A percentile compares a stretch with the other conserved stretches of the same genome.
These are phyloP conservation scores for Coemansia sp. DNA, from an alignment of 192 early-diverging fungal species.

Conservation along the genomic window DNA sequence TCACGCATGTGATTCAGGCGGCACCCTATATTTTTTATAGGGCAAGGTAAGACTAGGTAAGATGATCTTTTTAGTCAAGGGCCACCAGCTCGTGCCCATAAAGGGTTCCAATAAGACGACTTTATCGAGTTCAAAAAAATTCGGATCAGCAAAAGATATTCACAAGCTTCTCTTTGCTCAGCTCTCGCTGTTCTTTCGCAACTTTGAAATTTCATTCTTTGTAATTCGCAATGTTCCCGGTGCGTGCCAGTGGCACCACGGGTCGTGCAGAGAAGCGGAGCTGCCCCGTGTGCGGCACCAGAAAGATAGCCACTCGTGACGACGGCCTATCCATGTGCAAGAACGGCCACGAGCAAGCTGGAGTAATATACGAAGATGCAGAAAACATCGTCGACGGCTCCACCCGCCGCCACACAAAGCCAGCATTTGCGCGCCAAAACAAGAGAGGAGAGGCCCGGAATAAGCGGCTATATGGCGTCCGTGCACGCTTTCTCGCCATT, in stretches of 20 bases:
- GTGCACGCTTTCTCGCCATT: constrained; percentile 31
- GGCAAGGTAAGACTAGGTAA: too few species aligned
- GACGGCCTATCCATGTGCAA: constrained; percentile 47
- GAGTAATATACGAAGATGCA: constrained; percentile 28
- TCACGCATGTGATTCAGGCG: too few species aligned
- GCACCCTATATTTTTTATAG: too few species aligned
- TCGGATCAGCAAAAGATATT: not conserved
- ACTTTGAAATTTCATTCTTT: not conserved
- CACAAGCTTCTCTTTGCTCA: not conserved
- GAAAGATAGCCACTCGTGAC: constrained; percentile 23
- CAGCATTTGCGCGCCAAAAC: constrained; percentile 8
- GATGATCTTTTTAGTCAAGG: too few species aligned
- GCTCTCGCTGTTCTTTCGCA: not conserved
- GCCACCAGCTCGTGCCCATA: too few species aligned
- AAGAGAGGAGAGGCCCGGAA: constrained; percentile 2
- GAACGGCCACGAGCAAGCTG: constrained; percentile 45
- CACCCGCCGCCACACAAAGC: constrained; percentile 22
- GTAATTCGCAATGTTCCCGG: constrained; percentile 1
- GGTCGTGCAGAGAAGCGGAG: constrained; percentile 24
- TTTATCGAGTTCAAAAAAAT: not conserved
- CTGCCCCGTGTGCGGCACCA: constrained; percentile 42
- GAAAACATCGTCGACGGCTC: constrained; percentile 27
- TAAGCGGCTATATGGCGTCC: constrained; percentile 25
- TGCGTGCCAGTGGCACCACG: not conserved
- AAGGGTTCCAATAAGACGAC: too few species aligned